Base-by-base conservation (phyloP, 1,139 yeast genomes). In the Suhomyces terraborum region DNA sequence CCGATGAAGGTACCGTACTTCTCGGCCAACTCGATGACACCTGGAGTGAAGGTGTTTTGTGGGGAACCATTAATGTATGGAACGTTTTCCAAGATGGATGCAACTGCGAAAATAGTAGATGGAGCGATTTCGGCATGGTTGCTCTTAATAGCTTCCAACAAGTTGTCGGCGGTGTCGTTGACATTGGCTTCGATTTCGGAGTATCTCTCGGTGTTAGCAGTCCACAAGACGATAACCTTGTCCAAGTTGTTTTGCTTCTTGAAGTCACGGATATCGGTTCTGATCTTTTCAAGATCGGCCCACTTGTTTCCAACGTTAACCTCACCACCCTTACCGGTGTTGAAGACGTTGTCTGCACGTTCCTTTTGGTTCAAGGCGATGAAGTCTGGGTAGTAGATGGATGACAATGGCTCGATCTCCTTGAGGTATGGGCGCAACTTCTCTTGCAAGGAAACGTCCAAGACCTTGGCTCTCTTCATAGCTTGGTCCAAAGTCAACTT, bases 21-120 rank as follows among this genome's bases (percentile, higher is more conserved):
- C 68, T 89, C 96, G 40, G 97, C 95, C 56, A 91, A 79, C 65
- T 88, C 93, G 60, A 91, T 78, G 49, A 86, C 87, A 54, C 98
- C 98, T 31, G 97, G 97, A 46, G 88, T 96, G 70, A 91, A 89
- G 35, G 97, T 91, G 74, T 91, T 91, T 70, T 91, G 98, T 45
- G 98, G 98, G 28, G 97, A 88, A 36, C 98, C 98, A 61, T 91
- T 91, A 65, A 91, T 87, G 72, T 88, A 91, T 43, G 97, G 95
- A 46, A 83, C 80, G 35, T 80, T 77, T 64, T 91, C 97, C 60
- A 91, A 76, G 55, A 91, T 91, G 45, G 88, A 82, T 20, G 98
- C 98, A 54, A 88, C 88, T 6, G 97, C 97, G 59, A 91, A 91
- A 48, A 91, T 66, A 17, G 96, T 88, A 19, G 96, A 87, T 49